phyloP scores from a whole-genome alignment of 768 basidiomycete genomes.

The Asterophora parasitica region DNA sequence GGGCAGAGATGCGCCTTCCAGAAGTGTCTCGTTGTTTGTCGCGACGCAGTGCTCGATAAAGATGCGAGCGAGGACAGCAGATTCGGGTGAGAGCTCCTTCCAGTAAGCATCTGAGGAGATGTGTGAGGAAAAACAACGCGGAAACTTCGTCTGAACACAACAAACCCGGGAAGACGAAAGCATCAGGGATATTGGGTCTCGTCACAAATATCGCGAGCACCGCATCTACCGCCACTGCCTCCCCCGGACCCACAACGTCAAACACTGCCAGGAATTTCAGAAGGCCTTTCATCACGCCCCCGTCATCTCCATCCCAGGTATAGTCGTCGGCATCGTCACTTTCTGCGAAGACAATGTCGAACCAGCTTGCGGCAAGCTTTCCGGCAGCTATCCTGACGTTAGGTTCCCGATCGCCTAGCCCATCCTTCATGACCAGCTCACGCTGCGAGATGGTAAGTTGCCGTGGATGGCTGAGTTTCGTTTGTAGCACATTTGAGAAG shows the following conservation, averaged over 20 bases:
- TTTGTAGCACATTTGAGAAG: slow-evolving; percentile 61
- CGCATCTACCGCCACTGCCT: slow-evolving; percentile 81
- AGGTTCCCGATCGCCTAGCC: slow-evolving; percentile 85
- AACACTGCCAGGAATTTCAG: slow-evolving; percentile 43
- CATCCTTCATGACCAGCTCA: slow-evolving; percentile 80
- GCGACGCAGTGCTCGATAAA: slow-evolving; percentile 78
- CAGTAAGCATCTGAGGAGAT: slow-evolving; percentile 62
- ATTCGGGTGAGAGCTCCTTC: slow-evolving; percentile 70
- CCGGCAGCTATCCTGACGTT: slow-evolving; percentile 78
- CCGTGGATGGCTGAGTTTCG: slow-evolving; percentile 57
- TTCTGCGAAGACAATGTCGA: slow-evolving; percentile 52
- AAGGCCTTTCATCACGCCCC: slow-evolving; percentile 41
- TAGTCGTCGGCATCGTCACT: slow-evolving; percentile 29
- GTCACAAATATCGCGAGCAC: slow-evolving; percentile 73
- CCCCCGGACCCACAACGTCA: slow-evolving; percentile 59
- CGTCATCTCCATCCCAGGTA: slow-evolving; percentile 39
- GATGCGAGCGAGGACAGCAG: slow-evolving; percentile 76
- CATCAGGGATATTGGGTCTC: slow-evolving; percentile 64
- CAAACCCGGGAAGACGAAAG: slow-evolving; percentile 70
- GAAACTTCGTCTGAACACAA: slow-evolving; percentile 19
- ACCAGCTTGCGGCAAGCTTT: slow-evolving; percentile 77
- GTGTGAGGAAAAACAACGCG: not conserved
- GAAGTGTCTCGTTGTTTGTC: slow-evolving; percentile 53
- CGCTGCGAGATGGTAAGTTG: slow-evolving; percentile 76
- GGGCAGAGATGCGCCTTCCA: slow-evolving; percentile 70